Conservation (phyloP, 805 yeast species). For the Ogataea pignaliae region DNA sequence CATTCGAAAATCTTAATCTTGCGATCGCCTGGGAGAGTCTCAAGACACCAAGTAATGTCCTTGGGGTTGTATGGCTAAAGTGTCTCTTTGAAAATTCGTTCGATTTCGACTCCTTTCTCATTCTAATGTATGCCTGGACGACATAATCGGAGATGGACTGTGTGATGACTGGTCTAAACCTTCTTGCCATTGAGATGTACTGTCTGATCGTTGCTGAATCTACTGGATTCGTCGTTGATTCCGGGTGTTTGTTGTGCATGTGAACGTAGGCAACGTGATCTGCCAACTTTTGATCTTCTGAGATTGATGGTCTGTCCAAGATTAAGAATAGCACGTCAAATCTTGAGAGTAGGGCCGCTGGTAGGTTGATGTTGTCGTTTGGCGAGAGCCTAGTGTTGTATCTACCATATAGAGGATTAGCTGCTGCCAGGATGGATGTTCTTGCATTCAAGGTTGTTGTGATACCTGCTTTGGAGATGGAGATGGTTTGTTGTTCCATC, state of each 20-base stretch:
- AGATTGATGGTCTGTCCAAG: conserved; percentile 78
- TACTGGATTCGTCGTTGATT: conserved; percentile 66
- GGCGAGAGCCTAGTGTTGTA: conserved; percentile 90
- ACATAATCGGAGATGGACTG: conserved; percentile 82
- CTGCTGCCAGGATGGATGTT: conserved; percentile 93
- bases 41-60: conserved; percentile 86
- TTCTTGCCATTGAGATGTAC: conserved; percentile 80
- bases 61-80: conserved; percentile 90
- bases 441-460: conserved; percentile 94
- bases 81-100: conserved; percentile 73
- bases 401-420: conserved; percentile 95
- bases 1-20: conserved; percentile 72
- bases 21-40: conserved; percentile 95
- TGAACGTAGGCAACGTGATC: conserved; percentile 94
- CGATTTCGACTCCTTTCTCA: conserved; percentile 86
- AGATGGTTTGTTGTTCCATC: conserved; percentile 98
- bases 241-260: conserved; percentile 87
- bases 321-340: conserved; percentile 86
- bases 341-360: conserved; percentile 93
- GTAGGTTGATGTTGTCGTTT: conserved; percentile 90
- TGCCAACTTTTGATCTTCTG: conserved; percentile 80
- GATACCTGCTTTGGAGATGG: conserved; percentile 96
- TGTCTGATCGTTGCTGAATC: conserved; percentile 80
- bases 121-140: conserved; percentile 77
- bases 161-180: conserved; percentile 80